These are phyloP conservation scores for Nakaseomyces bracarensis DNA, from an alignment of 1,139 yeast species.

Conservation along the genomic window DNA sequence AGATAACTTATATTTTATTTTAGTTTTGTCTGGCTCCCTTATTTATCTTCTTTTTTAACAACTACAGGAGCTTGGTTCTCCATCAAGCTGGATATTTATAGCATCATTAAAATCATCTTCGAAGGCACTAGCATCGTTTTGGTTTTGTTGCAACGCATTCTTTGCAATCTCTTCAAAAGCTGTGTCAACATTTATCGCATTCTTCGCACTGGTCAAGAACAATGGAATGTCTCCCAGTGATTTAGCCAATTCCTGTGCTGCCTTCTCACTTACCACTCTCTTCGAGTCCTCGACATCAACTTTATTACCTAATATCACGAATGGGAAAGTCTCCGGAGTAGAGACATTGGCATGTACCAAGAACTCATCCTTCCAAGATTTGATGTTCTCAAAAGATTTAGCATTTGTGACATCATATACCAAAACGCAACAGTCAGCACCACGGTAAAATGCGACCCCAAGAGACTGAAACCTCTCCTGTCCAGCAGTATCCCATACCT, in stretches of 20 bases:
- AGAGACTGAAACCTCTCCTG: slow-evolving; percentile 95
- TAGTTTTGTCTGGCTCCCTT: no score
- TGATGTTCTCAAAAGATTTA: slow-evolving; percentile 81
- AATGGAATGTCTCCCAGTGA: slow-evolving; percentile 86
- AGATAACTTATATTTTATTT: no score
- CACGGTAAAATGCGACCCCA: slow-evolving; percentile 96
- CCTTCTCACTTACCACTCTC: slow-evolving; percentile 72
- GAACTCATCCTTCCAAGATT: slow-evolving; percentile 93
- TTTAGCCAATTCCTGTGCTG: slow-evolving; percentile 78
- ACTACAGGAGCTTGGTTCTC: slow-evolving; percentile 67
- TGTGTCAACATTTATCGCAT: slow-evolving; percentile 84
- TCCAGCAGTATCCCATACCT: slow-evolving; percentile 99
- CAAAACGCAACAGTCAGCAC: slow-evolving; percentile 96
- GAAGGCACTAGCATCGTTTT: slow-evolving; percentile 76
- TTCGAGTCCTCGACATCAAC: slow-evolving; percentile 90
- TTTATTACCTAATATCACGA: slow-evolving; percentile 89
- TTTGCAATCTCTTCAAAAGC: slow-evolving; percentile 96
- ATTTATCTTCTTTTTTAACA: slow-evolving; percentile 42
- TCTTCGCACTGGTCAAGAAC: slow-evolving; percentile 91
- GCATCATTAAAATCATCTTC: slow-evolving; percentile 95
- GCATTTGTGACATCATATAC: slow-evolving; percentile 92
- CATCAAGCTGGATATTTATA: slow-evolving; percentile 85
- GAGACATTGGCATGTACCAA: slow-evolving; percentile 85
- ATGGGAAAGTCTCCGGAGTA: slow-evolving; percentile 93
- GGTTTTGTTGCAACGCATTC: slow-evolving; percentile 87